These are phyloP conservation scores for Picea glauca DNA, from an alignment of 75 land plant species.

Conservation along the genomic window DNA sequence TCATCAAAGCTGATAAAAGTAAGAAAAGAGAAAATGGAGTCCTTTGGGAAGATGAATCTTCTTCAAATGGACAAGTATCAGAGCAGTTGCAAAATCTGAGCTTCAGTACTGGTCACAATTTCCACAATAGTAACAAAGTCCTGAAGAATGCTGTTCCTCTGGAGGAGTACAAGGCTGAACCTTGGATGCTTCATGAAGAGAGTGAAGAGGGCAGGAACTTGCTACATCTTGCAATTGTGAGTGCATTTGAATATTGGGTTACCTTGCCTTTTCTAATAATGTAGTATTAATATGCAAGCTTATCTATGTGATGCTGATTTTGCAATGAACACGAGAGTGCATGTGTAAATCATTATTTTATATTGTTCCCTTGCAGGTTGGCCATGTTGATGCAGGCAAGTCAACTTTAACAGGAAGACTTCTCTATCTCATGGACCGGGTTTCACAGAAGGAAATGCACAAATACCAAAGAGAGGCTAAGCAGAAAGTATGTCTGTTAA, in stretches of 20 bases:
- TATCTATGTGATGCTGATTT: neutral
- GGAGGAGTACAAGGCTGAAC: constrained; percentile 71
- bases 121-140: neutral
- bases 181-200: constrained; percentile 65
- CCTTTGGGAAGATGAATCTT: constrained; percentile 11
- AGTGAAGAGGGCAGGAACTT: constrained; percentile 39
- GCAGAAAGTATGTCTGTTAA: constrained; percentile 42
- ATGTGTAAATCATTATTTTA: neutral
- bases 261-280: neutral
- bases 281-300: neutral
- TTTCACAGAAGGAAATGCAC: constrained; percentile 93
- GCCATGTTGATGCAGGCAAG: constrained; percentile 99
- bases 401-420: constrained; percentile 93
- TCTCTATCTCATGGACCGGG: constrained; percentile 65
- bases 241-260: constrained; percentile 11
- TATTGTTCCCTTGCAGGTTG: constrained; percentile 52
- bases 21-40: constrained; percentile 2
- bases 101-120: neutral
- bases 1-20: constrained; percentile 7
- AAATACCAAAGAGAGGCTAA: constrained; percentile 90
- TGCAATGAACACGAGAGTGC: neutral
- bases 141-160: constrained; percentile 13
- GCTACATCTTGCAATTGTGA: constrained; percentile 90
- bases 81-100: constrained; percentile 10
- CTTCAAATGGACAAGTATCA: constrained; percentile 14